Evolutionary conservation across 352 stramenopile genomes (phyloP), one percentile per base, ranked within the genome.

Genomic region (Phytopythium mirpurense): DNA sequence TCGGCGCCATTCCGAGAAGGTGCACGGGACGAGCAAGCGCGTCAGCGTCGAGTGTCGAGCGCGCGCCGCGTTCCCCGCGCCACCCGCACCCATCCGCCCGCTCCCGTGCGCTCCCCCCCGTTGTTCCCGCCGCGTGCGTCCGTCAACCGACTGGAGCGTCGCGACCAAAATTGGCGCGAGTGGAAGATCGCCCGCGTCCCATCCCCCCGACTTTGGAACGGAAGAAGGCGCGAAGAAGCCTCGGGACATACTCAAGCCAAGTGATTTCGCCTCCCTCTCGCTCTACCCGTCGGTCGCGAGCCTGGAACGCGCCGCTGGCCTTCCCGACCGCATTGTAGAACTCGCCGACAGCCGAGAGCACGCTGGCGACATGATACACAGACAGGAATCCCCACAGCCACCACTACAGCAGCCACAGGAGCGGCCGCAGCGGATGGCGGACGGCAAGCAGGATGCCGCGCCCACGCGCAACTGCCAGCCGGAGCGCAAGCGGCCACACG

Each of bases 391-490:
- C 5, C 5, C 5, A 32, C 29, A 32, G 29, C 5, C 29, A 32
- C 5, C 5, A 32, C n/a, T n/a, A n/a, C n/a, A n/a, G n/a, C n/a
- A 32, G 29, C 29, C 5, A 9, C 29, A 9, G 32, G 5, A 10
- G 7, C 32, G 32, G 32, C 32, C 5, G 29, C 9, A 32, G 29
- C 29, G 29, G 29, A 10, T 5, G 29, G 5, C 5, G 29, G 5
- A 32, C 5, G 5, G 9, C 29, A 5, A 32, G 29, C 29, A 32
- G n/a, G n/a, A n/a, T n/a, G n/a, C n/a, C n/a, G n/a, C n/a, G n/a
- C n/a, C n/a, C n/a, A n/a, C n/a, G n/a, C 5, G 59, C 40, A 68
- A 69, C 44, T 72, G 62, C 57, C 59, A 54, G 35, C 40, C 38
- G 38, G 38, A 32, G 29, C 29, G 29, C 29, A 32, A 32, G 29